These are phyloP conservation scores for Populus euphratica DNA, from an alignment of 345 rosid species.

Conservation along the genomic window DNA sequence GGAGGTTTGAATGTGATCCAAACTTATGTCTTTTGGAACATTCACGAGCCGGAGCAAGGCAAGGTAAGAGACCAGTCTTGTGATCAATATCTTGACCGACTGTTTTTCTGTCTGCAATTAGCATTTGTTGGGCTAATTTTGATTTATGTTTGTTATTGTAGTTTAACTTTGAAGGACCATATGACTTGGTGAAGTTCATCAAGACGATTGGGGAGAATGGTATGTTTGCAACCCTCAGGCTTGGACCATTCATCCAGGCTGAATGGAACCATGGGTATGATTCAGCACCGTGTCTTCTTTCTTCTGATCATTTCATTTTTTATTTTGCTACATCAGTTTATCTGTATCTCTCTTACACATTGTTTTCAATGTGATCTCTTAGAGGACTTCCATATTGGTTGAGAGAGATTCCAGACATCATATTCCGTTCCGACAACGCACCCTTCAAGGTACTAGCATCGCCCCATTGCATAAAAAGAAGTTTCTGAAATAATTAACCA, in stretches of 20 bases:
- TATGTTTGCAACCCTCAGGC: constrained; percentile 59
- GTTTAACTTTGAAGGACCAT: constrained; percentile 65
- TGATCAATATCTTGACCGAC: background rate
- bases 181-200: constrained; percentile 74
- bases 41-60: constrained; percentile 54
- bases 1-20: constrained; percentile 62
- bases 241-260: constrained; percentile 93
- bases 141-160: constrained; percentile 19
- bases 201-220: constrained; percentile 50
- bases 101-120: background rate
- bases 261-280: constrained; percentile 97
- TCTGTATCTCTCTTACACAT: background rate
- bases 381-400: constrained; percentile 96
- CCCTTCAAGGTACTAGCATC: constrained; percentile 65
- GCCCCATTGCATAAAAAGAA: background rate
- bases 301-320: background rate
- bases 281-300: background rate
- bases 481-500: too few species aligned
- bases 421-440: constrained; percentile 66
- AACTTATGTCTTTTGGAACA: constrained; percentile 67
- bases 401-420: constrained; percentile 63
- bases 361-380: constrained; percentile 7
- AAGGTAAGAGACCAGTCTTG: constrained; percentile 27
- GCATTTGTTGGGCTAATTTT: background rate
- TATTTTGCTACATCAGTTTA: background rate